Evolutionary conservation across 2,329 filamentous ascomycete species (phyloP), one percentile per base, ranked within the genome.

Genomic region (Remersonia thermophila): DNA sequence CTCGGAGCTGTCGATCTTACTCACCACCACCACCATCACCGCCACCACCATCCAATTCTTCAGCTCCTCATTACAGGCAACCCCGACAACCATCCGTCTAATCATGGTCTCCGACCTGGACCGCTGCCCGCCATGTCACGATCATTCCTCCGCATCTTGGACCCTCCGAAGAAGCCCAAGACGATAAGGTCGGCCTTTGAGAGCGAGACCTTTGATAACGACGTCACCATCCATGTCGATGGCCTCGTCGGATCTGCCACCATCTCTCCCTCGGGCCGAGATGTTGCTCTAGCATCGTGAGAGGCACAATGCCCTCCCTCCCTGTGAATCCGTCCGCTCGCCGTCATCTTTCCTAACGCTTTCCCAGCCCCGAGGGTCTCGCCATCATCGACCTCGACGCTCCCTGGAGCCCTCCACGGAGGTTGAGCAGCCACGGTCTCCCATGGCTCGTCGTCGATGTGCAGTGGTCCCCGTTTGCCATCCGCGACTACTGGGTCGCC

Each of bases 381-480:
- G 80, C 89, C 53, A 85, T 95, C 47, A 87, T 95, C 52, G 87
- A 95, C 51, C 68, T 95, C 32, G 87, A 95, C 60, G 86, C 79
- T 9, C 85, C 85, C 1, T 91, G 86, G 54, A 91, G 81, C 41
- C 80, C 82, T 8, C 89, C 89, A 13, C 80, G 86, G 13, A 80
- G 86, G 50, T 69, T 95, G 32, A 71, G 69, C 48, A 81, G 81
- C 43, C 84, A 93, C 58, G 81, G 84, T 37, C 78, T 85, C 30
- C 81, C 84, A n/a, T 95, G 87, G 85, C 77, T 93, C 35, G 87
- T 94, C 4, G 86, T 89, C 9, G 89, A 95, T 57, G 87, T 94
- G 20, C 89, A 95, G 58, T 95, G 89, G 89, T 94, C 85, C 9
- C 89, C 89, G 1, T 94, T 95, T 55, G 83, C 87, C 10, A 76